Base-by-base conservation (phyloP, 2,329 filamentous ascomycete genomes). In the Talaromyces sp. region DNA sequence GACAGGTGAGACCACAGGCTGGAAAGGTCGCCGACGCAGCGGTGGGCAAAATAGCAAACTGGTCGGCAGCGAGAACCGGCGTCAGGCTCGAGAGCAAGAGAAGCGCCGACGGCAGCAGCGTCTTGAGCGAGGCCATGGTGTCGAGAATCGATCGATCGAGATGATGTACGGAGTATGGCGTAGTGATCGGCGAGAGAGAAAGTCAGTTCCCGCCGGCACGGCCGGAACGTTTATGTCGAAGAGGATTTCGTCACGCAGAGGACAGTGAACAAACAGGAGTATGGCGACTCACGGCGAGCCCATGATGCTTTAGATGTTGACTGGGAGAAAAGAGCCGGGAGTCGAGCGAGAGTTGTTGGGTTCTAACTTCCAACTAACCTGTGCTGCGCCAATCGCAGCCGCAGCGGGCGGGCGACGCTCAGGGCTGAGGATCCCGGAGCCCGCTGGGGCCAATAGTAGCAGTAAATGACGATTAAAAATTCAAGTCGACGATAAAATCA, bases 1-100 rank as follows among this genome's bases (percentile, higher is more conserved):
- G 81, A 70, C 89, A 92, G 54, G 71, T 64, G 27, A 78, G 72
- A 9, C 85, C 88, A 69, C 89, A 92, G 30, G 81, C 71, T 4
- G 89, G 89, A 56, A 91, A 83, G 50, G 80, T 74, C 50, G 66
- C 65, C 42, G 77, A 76, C 54, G 74, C 71, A 10, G 73, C 62
- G 8, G 74, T 69, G 50, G 77, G 76, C 44, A 78, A 61, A 28
- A 78, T 69, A 58, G 65, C 65, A 58, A 68, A 62, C 8, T 42
- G 65, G 64, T 62, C 59, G 62, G 69, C 65, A 53, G 59, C 40
- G 58, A 60, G 42, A 5, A 68, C 60, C 56, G 69, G 60, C 4
- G 50, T n/a, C 12, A 53, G 50, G 50, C 30, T 31, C 28, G 51
- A 55, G 9, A 44, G 47, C 7, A n/a, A 30, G 12, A 23, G n/a